Conservation (phyloP, 1,284 basidiomycete species). For the Sparassis latifolia region DNA sequence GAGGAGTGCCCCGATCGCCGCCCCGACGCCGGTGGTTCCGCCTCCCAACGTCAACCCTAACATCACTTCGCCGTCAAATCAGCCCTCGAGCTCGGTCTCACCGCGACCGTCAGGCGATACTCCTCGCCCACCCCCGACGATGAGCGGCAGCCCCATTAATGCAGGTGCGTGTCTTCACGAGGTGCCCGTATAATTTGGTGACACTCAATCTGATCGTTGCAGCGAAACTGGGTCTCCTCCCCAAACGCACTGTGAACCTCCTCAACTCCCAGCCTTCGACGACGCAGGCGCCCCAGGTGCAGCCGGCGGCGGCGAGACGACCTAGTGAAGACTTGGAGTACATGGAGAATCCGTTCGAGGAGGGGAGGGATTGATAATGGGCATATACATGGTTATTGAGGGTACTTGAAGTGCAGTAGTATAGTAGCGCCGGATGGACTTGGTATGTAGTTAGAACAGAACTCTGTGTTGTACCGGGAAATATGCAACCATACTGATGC, state of each 20-base stretch:
- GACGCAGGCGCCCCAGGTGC: constrained; percentile 11
- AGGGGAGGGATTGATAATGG: constrained; percentile 15
- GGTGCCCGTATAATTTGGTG: neutral
- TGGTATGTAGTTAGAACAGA: no score
- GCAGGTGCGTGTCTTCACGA: constrained; percentile 17
- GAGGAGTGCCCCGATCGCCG: neutral
- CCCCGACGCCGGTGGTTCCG: neutral
- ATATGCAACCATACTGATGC: no score
- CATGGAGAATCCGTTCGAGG: constrained; percentile 64
- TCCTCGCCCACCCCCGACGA: constrained; percentile 22
- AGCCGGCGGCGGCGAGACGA: constrained; percentile 16
- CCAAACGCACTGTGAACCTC: constrained; percentile 70
- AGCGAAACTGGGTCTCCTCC: constrained; percentile 66
- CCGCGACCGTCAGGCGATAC: constrained; percentile 18
- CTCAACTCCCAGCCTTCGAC: constrained; percentile 32
- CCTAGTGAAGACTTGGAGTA: constrained; percentile 53
- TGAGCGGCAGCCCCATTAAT: constrained; percentile 25
- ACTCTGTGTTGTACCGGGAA: no score
- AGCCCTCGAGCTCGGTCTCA: constrained; percentile 9
- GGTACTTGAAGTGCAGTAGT: no score
- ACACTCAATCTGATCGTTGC: constrained; percentile 1
- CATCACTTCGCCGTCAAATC: no score
- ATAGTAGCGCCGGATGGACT: no score
- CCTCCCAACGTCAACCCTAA: neutral
- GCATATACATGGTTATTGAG: no score